Base-by-base conservation (phyloP, 495 filamentous ascomycete species). In the Penicillium steckii region DNA sequence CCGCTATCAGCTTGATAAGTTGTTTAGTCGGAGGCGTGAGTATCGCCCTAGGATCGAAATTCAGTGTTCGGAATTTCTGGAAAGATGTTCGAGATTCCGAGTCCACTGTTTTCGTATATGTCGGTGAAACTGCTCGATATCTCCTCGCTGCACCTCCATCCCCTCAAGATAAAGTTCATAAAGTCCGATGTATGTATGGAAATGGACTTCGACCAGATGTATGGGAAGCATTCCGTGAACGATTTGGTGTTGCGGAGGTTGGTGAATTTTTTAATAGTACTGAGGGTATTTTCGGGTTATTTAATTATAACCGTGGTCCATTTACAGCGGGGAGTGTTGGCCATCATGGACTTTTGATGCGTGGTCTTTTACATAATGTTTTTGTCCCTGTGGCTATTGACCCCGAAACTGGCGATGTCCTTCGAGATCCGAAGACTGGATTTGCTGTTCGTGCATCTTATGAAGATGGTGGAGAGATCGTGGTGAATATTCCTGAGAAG, bases 91-190 rank as follows among this genome's bases (percentile, higher is more conserved):
- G 83, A 19, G 85, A 87, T 54, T 85, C 82, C 0, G 65, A 77
- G 13, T 79, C 87, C 3, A 91, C 86, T 1, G 73, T 80, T 50
- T 88, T 91, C 64, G 81, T 87, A 9, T 94, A 94, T 59, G 89
- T 94, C n/a, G 88, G 89, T 55, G 88, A 94, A 65, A 89, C 85
- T 0, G 80, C 87, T 22, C 76, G 88, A 3, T 94, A 92, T 48
- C 77, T 94, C 2, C 79, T 94, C 13, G 82, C 87, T 0, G 79
- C 81, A 9, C 86, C 87, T 0, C 81, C 84, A 0, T 82, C 78
- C 2, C 77, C 82, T 1, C 66, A 77, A 2, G 89, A 94, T 53
- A 78, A 73, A 18, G 70, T 82, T 4, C 88, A 94, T 56, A 78
- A 76, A 12, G 77, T 91, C 9, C 77, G 80, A 17, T 69, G 78